Evolutionary conservation across 1,284 basidiomycete species (phyloP), one percentile per base, ranked within the genome.

Genomic region (Caloboletus inedulis): DNA sequence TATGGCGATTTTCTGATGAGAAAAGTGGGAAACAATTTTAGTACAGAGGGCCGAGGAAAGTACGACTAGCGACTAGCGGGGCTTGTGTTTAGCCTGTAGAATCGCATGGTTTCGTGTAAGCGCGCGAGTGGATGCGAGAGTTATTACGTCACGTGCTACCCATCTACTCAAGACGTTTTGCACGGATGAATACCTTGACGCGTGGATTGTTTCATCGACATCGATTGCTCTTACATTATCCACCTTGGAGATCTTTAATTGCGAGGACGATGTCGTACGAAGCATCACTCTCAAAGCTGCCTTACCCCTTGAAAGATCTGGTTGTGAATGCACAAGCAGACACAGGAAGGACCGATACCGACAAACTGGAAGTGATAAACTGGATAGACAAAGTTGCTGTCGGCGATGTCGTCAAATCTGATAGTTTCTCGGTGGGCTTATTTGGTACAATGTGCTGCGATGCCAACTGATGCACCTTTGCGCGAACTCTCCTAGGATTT

Each of bases 11-110:
- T 89, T 66, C 69, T 92, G 55, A 54, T 81, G 60, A 68, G 64
- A n/a, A 92, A 92, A 65, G 87, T 93, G 35, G 76, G 74, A 9
- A 77, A 66, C 45, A 91, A 91, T 62, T 91, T 91, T 66, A 70
- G 75, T 31, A 19, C 43, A 0, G 62, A 58, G 13, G 73, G 74
- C 18, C 72, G 74, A 51, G 77, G 77, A 34, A 77, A 72, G 58
- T 72, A 75, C 44, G 64, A 72, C 51, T 68, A 69, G 69, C 68
- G 0, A 21, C 9, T 19, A 3, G 27, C 12, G n/a, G 21, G 16
- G 25, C 23, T 49, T 27, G 25, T 25, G 25, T 27, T 35, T 19
- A 5, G 29, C 29, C 18, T 23, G 21, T 3, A 27, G 19, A 12
- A 7, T 13, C 10, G 13, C n/a, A n/a, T 23, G 16, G 8, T 18